Conservation (phyloP, 2,329 filamentous ascomycete genomes). For the Aspergillus arachidicola region DNA sequence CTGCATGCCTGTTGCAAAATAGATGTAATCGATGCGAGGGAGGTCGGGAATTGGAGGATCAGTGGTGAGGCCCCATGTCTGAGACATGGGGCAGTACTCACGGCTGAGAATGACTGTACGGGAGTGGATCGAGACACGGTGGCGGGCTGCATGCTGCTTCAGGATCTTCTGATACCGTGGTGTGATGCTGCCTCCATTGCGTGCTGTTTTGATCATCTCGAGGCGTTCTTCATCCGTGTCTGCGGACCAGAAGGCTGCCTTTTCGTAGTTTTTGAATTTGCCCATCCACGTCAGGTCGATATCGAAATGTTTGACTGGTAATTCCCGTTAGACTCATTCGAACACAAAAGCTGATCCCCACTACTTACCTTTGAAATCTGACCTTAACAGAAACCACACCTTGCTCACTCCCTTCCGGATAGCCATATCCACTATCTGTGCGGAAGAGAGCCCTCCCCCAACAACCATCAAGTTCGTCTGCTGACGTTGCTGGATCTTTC, state of each 20-base stretch:
- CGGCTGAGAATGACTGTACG: slow-evolving; percentile 59
- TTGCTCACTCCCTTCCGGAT: slow-evolving; percentile 66
- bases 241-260: slow-evolving; percentile 75
- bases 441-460: slow-evolving; percentile 75
- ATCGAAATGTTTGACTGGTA: slow-evolving; percentile 73
- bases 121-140: slow-evolving; percentile 59
- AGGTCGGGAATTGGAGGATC: slow-evolving; percentile 56
- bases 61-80: slow-evolving; percentile 57
- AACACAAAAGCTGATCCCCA: not conserved
- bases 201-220: slow-evolving; percentile 65
- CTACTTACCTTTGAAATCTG: slow-evolving; percentile 47
- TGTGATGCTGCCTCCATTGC: slow-evolving; percentile 77
- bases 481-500: slow-evolving; percentile 54
- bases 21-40: slow-evolving; percentile 65
- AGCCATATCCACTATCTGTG: slow-evolving; percentile 70
- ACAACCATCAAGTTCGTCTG: slow-evolving; percentile 70
- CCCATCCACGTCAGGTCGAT: slow-evolving; percentile 77
- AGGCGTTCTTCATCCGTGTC: slow-evolving; percentile 71
- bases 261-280: slow-evolving; percentile 77
- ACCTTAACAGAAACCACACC: slow-evolving; percentile 71
- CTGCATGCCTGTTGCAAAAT: slow-evolving; percentile 74
- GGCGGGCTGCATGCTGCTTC: slow-evolving; percentile 58
- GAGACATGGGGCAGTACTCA: slow-evolving; percentile 50
- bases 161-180: slow-evolving; percentile 69
- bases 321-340: not conserved